phyloP scores from a whole-genome alignment of 257 asterid species.

The Leonotis leonurus region DNA sequence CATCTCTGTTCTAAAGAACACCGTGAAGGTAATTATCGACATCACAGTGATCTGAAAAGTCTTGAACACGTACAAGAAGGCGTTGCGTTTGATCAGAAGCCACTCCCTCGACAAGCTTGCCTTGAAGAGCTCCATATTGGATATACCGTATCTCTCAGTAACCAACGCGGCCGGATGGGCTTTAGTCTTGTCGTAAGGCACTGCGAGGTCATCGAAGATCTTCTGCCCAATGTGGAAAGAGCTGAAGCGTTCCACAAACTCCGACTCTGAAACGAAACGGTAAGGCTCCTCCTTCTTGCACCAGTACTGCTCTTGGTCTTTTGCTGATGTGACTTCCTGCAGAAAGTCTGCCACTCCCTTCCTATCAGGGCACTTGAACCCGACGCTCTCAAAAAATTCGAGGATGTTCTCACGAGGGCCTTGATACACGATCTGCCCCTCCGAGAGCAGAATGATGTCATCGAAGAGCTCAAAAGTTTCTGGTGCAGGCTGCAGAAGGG shows the following conservation, averaged over 20 bases:
- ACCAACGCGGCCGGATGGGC: slow-evolving; percentile 95
- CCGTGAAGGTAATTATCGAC: slow-evolving; percentile 82
- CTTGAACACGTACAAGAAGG: slow-evolving; percentile 80
- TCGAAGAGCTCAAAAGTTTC: slow-evolving; percentile 90
- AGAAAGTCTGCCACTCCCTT: slow-evolving; percentile 91
- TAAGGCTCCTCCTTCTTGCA: slow-evolving; percentile 59
- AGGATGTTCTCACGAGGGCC: slow-evolving; percentile 87
- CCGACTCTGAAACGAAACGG: slow-evolving; percentile 47
- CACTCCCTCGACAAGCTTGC: slow-evolving; percentile 84
- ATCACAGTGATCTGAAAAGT: slow-evolving; percentile 79
- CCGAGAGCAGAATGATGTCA: slow-evolving; percentile 75
- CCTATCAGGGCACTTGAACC: slow-evolving; percentile 90
- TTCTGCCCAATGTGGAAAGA: slow-evolving; percentile 63
- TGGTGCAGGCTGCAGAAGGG: slow-evolving; percentile 96
- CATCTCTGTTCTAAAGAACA: slow-evolving; percentile 88
- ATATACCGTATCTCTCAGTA: slow-evolving; percentile 73
- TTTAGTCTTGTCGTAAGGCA: slow-evolving; percentile 59
- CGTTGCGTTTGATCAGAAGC: slow-evolving; percentile 76
- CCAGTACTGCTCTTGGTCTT: slow-evolving; percentile 96
- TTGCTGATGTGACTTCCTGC: slow-evolving; percentile 86
- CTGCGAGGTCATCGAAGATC: slow-evolving; percentile 55
- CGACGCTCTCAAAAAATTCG: slow-evolving; percentile 73
- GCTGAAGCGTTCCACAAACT: slow-evolving; percentile 60
- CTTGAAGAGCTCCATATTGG: slow-evolving; percentile 68
- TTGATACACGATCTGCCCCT: slow-evolving; percentile 73